Percentiles rank a stretch among this genome's conserved stretches.
Conservation (phyloP, 169 alveolate genomes). For the Plasmodium falciparum region DNA sequence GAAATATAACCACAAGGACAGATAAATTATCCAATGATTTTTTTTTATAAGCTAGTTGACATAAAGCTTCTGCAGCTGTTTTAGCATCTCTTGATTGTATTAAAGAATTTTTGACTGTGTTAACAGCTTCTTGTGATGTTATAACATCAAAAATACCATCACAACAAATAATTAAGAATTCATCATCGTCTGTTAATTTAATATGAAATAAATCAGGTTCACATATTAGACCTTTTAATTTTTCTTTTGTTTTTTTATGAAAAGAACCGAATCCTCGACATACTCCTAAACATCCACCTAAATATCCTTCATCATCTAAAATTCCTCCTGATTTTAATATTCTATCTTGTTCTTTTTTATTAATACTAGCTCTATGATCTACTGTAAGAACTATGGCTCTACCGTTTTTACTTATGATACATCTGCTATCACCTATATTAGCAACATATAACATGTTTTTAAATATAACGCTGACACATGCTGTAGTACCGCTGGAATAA, state of each 20-base stretch:
- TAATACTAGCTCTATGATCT: slow-evolving; percentile 98
- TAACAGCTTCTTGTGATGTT: slow-evolving; percentile 94
- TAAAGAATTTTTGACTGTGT: slow-evolving; percentile 83
- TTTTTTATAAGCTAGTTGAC: slow-evolving; percentile 81
- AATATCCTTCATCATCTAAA: slow-evolving; percentile 94
- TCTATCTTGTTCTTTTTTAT: slow-evolving; percentile 92
- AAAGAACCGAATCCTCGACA: slow-evolving; percentile 97
- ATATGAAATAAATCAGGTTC: slow-evolving; percentile 94
- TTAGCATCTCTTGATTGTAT: slow-evolving; percentile 76
- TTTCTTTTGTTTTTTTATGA: slow-evolving; percentile 90
- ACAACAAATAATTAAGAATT: slow-evolving; percentile 97
- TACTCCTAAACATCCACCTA: slow-evolving; percentile 96
- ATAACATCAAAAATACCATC: slow-evolving; percentile 99
- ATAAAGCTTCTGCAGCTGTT: slow-evolving; percentile 82
- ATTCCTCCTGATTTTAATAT: slow-evolving; percentile 96
- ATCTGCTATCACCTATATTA: slow-evolving; percentile 99
- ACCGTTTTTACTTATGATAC: slow-evolving; percentile 95
- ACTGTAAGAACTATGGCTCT: slow-evolving; percentile 93
- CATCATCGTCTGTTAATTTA: slow-evolving; percentile 90
- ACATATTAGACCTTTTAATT: slow-evolving; percentile 95
- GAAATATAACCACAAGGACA: slow-evolving; percentile 81
- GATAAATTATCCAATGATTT: slow-evolving; percentile 85
- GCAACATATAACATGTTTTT: slow-evolving; percentile 87
- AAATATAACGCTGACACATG: slow-evolving; percentile 70
- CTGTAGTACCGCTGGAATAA: slow-evolving; percentile 78